Percentiles rank a stretch among this genome's conserved stretches.
Conservation (phyloP, 2,329 filamentous ascomycete species). For the Exophiala dermatitidis region DNA sequence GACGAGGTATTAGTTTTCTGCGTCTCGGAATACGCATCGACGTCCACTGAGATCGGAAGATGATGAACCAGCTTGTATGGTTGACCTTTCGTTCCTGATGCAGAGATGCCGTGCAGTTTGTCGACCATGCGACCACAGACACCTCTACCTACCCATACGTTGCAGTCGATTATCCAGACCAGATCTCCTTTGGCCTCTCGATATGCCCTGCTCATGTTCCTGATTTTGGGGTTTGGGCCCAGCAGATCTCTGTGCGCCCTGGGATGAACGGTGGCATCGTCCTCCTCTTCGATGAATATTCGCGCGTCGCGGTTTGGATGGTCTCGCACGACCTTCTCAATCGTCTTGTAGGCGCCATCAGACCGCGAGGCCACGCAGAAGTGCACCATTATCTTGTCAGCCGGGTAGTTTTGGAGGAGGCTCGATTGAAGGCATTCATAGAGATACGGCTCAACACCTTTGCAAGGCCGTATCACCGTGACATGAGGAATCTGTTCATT, state of each 20-base stretch:
- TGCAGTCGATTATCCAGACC: conserved; percentile 93
- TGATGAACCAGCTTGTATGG: conserved; percentile 93
- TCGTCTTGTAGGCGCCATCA: conserved; percentile 70
- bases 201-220: conserved; percentile 91
- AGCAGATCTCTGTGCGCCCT: conserved; percentile 47
- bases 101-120: conserved; percentile 62
- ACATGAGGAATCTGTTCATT: conserved; percentile 61
- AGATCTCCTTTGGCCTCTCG: conserved; percentile 80
- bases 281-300: conserved; percentile 74
- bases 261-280: conserved; percentile 49
- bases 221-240: conserved; percentile 96
- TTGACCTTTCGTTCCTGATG: conserved; percentile 38
- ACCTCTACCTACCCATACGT: conserved; percentile 79
- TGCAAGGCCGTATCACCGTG: conserved; percentile 86
- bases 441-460: conserved; percentile 80
- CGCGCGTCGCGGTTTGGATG: conserved; percentile 64
- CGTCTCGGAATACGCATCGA: conserved; percentile 32
- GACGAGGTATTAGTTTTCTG: conserved; percentile 5
- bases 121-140: conserved; percentile 85
- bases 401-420: conserved; percentile 74
- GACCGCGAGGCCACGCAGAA: conserved; percentile 69
- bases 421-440: conserved; percentile 88
- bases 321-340: conserved; percentile 64
- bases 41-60: conserved; percentile 80
- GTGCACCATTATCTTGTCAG: conserved; percentile 65